Base-by-base conservation (phyloP, 1,284 basidiomycete genomes). In the Wallemia mellicola region DNA sequence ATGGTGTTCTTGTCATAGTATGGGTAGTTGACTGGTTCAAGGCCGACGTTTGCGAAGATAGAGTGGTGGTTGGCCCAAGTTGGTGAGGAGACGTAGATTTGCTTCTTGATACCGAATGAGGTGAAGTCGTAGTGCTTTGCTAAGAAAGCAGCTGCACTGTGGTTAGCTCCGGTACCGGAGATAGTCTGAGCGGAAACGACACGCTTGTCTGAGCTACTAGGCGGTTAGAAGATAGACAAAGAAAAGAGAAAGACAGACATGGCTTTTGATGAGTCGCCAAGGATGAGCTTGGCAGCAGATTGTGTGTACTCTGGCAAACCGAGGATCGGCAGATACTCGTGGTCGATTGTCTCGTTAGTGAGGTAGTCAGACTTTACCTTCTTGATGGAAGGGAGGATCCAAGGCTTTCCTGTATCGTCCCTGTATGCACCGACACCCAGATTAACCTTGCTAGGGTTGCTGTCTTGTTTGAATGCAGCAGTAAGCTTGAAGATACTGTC, bases 11-110 rank as follows among this genome's bases (percentile, higher is more conserved):
- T 77, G 71, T 96, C 85, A 68, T 92, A 91, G 72, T 92, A 96
- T 11, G 83, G 78, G 71, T 94, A 94, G 59, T 82, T 78, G 54
- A 81, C 70, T 19, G 85, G 82, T 59, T 79, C 76, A 65, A 92
- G 80, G 38, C 82, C 84, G 55, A 84, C 82, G 64, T 84, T 83
- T 66, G 75, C 78, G 72, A 94, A 82, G 69, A 96, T 87, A 32
- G 85, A 80, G 66, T 82, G 79, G 73, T 96, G 89, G 73, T 88
- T 95, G 61, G 81, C 80, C 91, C 91, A 96, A 27, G 91, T 94
- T 30, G 89, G 89, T 68, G 88, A 79, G 67, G 83, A 86, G 65
- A 95, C 68, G 70, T 81, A 87, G 62, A 92, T 73, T 64, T 77
- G 76, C 65, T 80, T 80, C 58, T 75, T 71, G 55, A 76, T 78